A percentile compares a stretch with the other conserved stretches of the same genome.
Conservation (phyloP, 345 rosid genomes). For the Lenwebbia sp. region DNA sequence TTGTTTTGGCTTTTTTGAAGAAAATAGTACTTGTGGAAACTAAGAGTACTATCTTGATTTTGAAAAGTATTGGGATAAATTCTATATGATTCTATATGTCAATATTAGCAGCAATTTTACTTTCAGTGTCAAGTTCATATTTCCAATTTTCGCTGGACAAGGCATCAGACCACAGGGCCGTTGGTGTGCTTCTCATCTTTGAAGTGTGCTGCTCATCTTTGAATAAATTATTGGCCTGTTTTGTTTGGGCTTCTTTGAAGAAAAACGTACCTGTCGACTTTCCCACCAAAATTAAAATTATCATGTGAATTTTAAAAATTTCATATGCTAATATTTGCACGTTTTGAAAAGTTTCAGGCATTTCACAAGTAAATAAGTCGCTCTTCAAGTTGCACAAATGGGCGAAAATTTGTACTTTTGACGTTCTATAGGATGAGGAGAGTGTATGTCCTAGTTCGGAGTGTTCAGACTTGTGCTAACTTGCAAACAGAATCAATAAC, state of each 20-base stretch:
- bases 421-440: background rate
- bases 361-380: background rate
- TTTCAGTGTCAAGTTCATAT: background rate
- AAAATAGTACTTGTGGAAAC: background rate
- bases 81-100: background rate
- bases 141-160: background rate
- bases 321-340: background rate
- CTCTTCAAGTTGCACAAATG: background rate
- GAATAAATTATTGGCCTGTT: background rate
- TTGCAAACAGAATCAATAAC: background rate
- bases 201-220: background rate
- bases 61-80: background rate
- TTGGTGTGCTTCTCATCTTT: background rate
- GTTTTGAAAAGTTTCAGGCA: background rate
- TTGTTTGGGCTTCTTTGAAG: background rate
- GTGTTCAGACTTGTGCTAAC: background rate
- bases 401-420: background rate
- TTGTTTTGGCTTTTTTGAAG: background rate
- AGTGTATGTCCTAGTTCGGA: background rate
- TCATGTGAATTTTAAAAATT: background rate
- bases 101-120: background rate
- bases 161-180: background rate
- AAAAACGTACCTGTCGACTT: background rate
- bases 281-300: background rate
- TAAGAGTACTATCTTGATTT: background rate